Evolutionary conservation across 2,329 filamentous ascomycete species (phyloP).

Genomic region (Whalleya microplaca): DNA sequence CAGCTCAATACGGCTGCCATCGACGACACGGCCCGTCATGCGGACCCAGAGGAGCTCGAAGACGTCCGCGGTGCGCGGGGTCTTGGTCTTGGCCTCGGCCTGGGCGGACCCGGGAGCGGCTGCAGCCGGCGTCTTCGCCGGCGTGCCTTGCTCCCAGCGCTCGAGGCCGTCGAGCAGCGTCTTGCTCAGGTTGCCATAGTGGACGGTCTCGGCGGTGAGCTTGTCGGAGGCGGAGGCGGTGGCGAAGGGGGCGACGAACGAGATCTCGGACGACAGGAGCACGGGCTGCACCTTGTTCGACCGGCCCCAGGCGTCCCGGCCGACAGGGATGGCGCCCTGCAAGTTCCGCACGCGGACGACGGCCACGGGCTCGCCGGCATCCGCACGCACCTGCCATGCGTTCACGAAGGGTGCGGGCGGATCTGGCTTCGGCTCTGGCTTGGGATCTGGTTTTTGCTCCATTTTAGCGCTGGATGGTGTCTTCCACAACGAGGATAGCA

Average conservation of each 20-base stretch:
- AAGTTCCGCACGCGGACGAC: constrained; percentile 66
- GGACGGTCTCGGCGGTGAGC: constrained; percentile 71
- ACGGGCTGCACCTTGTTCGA: constrained; percentile 62
- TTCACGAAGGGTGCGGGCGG: constrained; percentile 39
- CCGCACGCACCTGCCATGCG: constrained; percentile 43
- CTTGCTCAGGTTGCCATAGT: constrained; percentile 75
- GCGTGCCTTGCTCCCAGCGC: constrained; percentile 19
- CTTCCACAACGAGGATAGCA: constrained; percentile 33
- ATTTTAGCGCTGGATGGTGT: constrained; percentile 22
- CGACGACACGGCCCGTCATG: constrained; percentile 42
- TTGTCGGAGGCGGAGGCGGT: constrained; percentile 62
- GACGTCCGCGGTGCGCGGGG: constrained; percentile 35
- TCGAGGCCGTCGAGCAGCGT: constrained; percentile 56
- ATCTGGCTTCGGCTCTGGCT: constrained; percentile 25
- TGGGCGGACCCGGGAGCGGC: constrained; percentile 27
- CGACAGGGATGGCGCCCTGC: constrained; percentile 57
- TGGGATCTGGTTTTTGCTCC: not conserved
- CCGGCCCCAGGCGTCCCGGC: constrained; percentile 71
- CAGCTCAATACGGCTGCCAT: constrained; percentile 36
- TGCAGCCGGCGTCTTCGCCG: constrained; percentile 21
- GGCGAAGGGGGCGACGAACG: constrained; percentile 61
- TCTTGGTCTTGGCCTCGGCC: constrained; percentile 14
- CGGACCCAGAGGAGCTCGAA: constrained; percentile 43
- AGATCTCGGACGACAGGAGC: constrained; percentile 62
- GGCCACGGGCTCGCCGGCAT: constrained; percentile 51